These are phyloP conservation scores for Paratinospora sagittata DNA, from an alignment of 164 flowering plant genomes.

Conservation along the genomic window DNA sequence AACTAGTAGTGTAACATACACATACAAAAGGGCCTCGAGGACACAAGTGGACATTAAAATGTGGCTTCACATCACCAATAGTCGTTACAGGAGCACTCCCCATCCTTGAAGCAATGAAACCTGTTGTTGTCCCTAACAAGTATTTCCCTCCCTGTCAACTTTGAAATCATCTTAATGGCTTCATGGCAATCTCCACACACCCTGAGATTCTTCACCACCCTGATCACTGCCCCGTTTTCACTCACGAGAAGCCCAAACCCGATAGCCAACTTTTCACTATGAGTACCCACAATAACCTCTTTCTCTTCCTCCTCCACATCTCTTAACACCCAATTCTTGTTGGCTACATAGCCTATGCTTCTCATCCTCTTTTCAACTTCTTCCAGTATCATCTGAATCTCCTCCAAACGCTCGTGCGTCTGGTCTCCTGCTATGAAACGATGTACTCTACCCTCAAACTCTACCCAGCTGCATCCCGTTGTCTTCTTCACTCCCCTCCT, in stretches of 20 bases:
- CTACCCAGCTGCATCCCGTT: constrained; percentile 63
- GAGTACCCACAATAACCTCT: constrained; percentile 61
- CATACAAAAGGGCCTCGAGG: too few species aligned
- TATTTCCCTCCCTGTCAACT: constrained; percentile 52
- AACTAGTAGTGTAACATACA: too few species aligned
- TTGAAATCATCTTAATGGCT: constrained; percentile 50
- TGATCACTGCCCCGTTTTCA: constrained; percentile 34
- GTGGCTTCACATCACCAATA: constrained; percentile 49
- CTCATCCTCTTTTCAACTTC: constrained; percentile 44
- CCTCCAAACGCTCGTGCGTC: constrained; percentile 37
- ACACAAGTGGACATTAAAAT: too few species aligned
- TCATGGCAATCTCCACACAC: constrained; percentile 62
- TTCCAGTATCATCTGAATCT: constrained; percentile 36
- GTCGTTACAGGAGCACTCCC: constrained; percentile 56
- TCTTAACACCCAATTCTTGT: constrained; percentile 45
- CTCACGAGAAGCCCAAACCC: constrained; percentile 48
- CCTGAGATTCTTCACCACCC: constrained; percentile 70
- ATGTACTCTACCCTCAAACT: constrained; percentile 42
- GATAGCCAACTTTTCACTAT: constrained; percentile 73
- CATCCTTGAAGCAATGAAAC: constrained; percentile 51
- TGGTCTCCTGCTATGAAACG: constrained; percentile 57
- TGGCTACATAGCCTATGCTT: constrained; percentile 44
- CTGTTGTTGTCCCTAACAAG: constrained; percentile 64
- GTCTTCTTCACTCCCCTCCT: constrained; percentile 41
- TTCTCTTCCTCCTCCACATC: constrained; percentile 80